Evolutionary conservation across 108 stramenopile species (phyloP).

Genomic region (Cyclostephanos invisitatus): DNA sequence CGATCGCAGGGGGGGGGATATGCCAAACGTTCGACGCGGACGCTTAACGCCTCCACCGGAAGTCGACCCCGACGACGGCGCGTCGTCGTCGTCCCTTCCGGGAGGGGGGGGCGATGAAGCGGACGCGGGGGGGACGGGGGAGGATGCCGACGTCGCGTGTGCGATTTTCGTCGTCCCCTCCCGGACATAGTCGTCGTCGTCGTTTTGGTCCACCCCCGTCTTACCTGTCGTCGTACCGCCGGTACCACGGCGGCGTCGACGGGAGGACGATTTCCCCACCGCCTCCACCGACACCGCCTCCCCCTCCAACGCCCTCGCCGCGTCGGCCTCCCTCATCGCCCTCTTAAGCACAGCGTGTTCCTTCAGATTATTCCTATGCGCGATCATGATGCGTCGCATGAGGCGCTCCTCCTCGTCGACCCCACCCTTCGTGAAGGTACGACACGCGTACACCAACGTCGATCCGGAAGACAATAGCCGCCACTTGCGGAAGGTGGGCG

Average conservation of each 20-base stretch:
- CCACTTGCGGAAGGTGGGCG: constrained; percentile 83
- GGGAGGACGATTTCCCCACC: neutral
- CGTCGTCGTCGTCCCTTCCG: too few relatives aligned
- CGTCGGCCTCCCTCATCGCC: constrained; percentile 37
- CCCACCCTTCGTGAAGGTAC: constrained; percentile 79
- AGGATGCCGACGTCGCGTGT: too few relatives aligned
- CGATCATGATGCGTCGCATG: constrained; percentile 93
- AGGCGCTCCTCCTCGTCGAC: constrained; percentile 87
- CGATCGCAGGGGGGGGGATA: neutral
- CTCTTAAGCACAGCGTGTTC: constrained; percentile 76
- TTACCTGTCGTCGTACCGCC: too few relatives aligned
- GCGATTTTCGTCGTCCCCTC: too few relatives aligned
- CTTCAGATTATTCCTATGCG: constrained; percentile 79
- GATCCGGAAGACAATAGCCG: constrained; percentile 48
- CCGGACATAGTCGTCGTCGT: too few relatives aligned
- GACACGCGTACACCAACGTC: constrained; percentile 76
- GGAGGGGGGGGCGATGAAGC: too few relatives aligned
- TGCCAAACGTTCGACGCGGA: too few relatives aligned
- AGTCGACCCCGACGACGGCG: too few relatives aligned
- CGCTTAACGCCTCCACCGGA: too few relatives aligned
- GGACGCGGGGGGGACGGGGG: too few relatives aligned
- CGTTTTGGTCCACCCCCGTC: too few relatives aligned
- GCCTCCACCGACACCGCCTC: neutral
- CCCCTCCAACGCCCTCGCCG: neutral
- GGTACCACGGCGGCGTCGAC: neutral